A percentile compares a stretch with the other conserved stretches of the same genome.
These are phyloP conservation scores for Ogataea haglerorum DNA, from an alignment of 805 yeast genomes.

Conservation along the genomic window DNA sequence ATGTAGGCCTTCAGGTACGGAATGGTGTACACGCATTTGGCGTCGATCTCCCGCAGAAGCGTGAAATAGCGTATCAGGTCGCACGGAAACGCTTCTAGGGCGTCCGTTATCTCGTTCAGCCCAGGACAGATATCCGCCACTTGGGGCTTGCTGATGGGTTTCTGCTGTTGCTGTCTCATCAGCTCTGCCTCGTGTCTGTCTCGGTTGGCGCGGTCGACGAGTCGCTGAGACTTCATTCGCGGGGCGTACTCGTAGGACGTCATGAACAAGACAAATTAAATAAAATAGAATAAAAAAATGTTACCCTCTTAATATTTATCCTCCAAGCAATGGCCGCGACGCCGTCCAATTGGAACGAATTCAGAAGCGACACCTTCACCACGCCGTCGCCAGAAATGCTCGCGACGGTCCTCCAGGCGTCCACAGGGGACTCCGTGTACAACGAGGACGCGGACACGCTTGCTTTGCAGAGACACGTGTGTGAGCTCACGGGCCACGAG, in stretches of 20 bases:
- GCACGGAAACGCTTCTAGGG: slow-evolving; percentile 82
- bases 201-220: slow-evolving; percentile 23
- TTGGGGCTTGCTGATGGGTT: slow-evolving; percentile 23
- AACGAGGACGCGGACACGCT: slow-evolving; percentile 73
- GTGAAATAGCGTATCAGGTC: slow-evolving; percentile 85
- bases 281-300: background rate
- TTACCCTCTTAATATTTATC: slow-evolving; percentile 7
- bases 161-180: slow-evolving; percentile 10
- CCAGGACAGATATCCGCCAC: slow-evolving; percentile 65
- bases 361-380: slow-evolving; percentile 84
- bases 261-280: slow-evolving; percentile 13
- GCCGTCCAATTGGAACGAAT: slow-evolving; percentile 40
- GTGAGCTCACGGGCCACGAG: slow-evolving; percentile 70
- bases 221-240: slow-evolving; percentile 28
- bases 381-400: slow-evolving; percentile 78
- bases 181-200: slow-evolving; percentile 13
- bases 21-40: slow-evolving; percentile 76
- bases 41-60: slow-evolving; percentile 86
- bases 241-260: slow-evolving; percentile 26
- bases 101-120: slow-evolving; percentile 86
- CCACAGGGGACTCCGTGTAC: slow-evolving; percentile 88
- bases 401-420: slow-evolving; percentile 50
- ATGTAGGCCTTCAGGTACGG: slow-evolving; percentile 64
- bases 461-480: slow-evolving; percentile 60
- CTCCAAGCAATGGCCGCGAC: slow-evolving; percentile 1